These are phyloP conservation scores for Malus sieversii DNA, from an alignment of 306 rosid genomes.

Conservation along the genomic window DNA sequence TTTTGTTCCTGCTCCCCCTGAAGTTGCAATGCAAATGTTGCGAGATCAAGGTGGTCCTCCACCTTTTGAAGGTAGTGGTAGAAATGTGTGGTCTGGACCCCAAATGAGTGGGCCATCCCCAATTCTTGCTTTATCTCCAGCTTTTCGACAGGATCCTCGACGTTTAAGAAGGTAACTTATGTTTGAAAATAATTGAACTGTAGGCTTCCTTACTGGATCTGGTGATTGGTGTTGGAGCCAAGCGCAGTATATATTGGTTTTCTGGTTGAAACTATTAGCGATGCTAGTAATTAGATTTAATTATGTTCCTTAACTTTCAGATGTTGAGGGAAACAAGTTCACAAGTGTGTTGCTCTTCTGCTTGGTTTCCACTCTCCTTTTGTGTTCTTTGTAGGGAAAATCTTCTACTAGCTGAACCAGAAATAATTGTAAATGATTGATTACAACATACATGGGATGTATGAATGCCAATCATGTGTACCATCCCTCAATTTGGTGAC, in stretches of 20 bases:
- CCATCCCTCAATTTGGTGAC: neutral
- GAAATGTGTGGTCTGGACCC: constrained; percentile 66
- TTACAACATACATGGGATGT: neutral
- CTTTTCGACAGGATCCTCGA: constrained; percentile 85
- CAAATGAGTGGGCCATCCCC: constrained; percentile 78
- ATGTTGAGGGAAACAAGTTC: neutral
- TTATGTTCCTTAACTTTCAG: neutral
- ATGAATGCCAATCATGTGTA: neutral
- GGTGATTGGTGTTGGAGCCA: neutral
- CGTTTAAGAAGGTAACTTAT: constrained; percentile 71
- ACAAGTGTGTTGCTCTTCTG: neutral
- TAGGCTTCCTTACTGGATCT: neutral
- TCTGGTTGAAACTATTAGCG: neutral
- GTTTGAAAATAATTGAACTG: neutral
- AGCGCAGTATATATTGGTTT: neutral
- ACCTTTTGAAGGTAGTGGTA: constrained; percentile 67
- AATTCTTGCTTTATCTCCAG: constrained; percentile 66
- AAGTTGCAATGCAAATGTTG: constrained; percentile 98
- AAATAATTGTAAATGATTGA: neutral
- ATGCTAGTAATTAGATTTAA: neutral
- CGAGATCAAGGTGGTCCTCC: constrained; percentile 96
- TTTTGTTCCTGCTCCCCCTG: constrained; percentile 99
- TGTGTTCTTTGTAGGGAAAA: neutral
- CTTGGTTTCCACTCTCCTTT: neutral
- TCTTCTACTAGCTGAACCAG: neutral